These are phyloP conservation scores for Lomentospora prolificans DNA, from an alignment of 2,329 filamentous ascomycete genomes.

Conservation along the genomic window DNA sequence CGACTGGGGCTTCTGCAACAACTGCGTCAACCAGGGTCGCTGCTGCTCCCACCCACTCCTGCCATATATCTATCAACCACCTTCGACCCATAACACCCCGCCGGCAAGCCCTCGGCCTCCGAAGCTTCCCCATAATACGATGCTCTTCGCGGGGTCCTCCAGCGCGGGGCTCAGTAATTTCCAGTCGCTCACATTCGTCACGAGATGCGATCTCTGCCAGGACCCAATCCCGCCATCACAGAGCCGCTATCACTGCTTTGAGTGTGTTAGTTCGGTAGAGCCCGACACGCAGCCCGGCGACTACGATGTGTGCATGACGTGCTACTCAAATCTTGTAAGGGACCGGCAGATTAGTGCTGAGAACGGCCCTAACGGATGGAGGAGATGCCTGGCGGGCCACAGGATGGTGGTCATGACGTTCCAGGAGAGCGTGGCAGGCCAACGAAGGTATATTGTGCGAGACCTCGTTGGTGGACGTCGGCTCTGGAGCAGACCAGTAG, in stretches of 20 bases:
- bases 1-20: slow-evolving; percentile 89
- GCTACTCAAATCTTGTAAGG: slow-evolving; percentile 60
- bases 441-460: slow-evolving; percentile 55
- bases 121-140: slow-evolving; percentile 33
- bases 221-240: slow-evolving; percentile 60
- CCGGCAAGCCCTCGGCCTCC: slow-evolving; percentile 30
- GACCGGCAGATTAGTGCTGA: slow-evolving; percentile 58
- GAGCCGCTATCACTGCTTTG: slow-evolving; percentile 69
- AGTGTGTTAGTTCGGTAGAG: slow-evolving; percentile 48
- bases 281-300: slow-evolving; percentile 51
- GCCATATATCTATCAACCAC: slow-evolving; percentile 56
- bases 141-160: slow-evolving; percentile 36
- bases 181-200: slow-evolving; percentile 60
- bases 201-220: slow-evolving; percentile 69
- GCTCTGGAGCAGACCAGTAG: slow-evolving; percentile 48
- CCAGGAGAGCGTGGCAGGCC: slow-evolving; percentile 55
- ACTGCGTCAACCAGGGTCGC: slow-evolving; percentile 72
- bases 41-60: slow-evolving; percentile 76
- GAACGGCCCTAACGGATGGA: slow-evolving; percentile 74
- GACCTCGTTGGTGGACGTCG: slow-evolving; percentile 71
- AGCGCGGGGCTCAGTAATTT: slow-evolving; percentile 43
- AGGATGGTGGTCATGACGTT: slow-evolving; percentile 78
- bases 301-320: slow-evolving; percentile 74
- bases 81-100: slow-evolving; percentile 21
- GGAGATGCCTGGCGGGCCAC: slow-evolving; percentile 69